Base-by-base conservation (phyloP, 345 rosid genomes). In the Clausena lansium region DNA sequence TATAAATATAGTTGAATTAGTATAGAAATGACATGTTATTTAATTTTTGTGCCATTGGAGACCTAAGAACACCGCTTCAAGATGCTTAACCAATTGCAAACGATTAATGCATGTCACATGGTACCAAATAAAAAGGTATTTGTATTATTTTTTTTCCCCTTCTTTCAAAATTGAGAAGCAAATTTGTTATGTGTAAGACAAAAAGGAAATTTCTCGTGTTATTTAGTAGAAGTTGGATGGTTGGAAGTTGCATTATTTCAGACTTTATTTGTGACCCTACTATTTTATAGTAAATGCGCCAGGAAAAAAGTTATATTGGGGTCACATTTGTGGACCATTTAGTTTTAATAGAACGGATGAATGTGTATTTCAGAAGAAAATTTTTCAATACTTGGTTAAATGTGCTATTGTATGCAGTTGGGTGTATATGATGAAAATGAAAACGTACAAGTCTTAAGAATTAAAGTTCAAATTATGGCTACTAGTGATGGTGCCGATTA, bases 51-150 rank as follows among this genome's bases (percentile, higher is more conserved):
- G 38, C 19, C 73, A 63, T 62, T 69, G 47, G 54, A 27, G 59
- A 28, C 20, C 24, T 2, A 28, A 19, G 39, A 50, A 28, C 39
- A 50, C 73, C 38, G 73, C 73, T 8, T 17, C 6, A 7, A 33
- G 11, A 10, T 22, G 28, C 27, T 33, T 33, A 19, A 9, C 70
- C 17, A 19, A 35, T 66, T 20, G 45, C 47, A 20, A 66, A 33
- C 6, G 45, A 70, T 70, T 52, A 27, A 52, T 52, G 58, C 62
- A 32, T 11, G 27, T 70, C 74, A 71, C 74, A 32, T 54, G 70
- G 19, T 17, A 20, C 14, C 30, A 32, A 55, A 54, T 30, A 9
- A 33, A 32, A 71, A 71, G 75, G 39, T 39, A 8, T 45, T 45
- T 45, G 9, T 45, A 45, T 70, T 47, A 2, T 0, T 2, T 22